These are phyloP conservation scores for Penicillium fimorum DNA, from an alignment of 495 filamentous ascomycete genomes.

Conservation along the genomic window DNA sequence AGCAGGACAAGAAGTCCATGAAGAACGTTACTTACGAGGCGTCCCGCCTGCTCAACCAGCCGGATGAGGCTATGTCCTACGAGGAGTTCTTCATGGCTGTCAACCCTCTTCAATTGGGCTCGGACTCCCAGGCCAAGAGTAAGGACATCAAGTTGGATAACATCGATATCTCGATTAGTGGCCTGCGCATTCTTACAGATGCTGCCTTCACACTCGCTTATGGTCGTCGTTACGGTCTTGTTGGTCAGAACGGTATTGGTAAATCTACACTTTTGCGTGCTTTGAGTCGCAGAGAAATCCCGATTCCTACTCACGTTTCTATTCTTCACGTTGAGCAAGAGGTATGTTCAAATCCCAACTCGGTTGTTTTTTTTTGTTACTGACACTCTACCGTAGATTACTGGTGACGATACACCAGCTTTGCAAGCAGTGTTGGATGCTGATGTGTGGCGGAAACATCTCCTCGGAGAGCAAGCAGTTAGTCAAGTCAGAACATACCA, in stretches of 20 bases:
- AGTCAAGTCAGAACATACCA: conserved; percentile 23
- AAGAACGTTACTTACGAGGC: conserved; percentile 98
- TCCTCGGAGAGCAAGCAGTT: conserved; percentile 85
- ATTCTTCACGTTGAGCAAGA: conserved; percentile 99
- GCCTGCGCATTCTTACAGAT: conserved; percentile 83
- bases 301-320: conserved; percentile 94
- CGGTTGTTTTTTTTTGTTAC: neutral
- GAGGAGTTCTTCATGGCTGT: conserved; percentile 99
- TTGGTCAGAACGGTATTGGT: conserved; percentile 99
- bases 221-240: conserved; percentile 92
- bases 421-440: conserved; percentile 95
- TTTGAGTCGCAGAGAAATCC: conserved; percentile 86
- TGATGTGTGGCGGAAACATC: conserved; percentile 97
- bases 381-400: conserved; percentile 58
- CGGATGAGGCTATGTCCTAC: conserved; percentile 85
- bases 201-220: conserved; percentile 88
- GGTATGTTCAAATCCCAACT: conserved; percentile 45
- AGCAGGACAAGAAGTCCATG: conserved; percentile 97
- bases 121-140: conserved; percentile 75
- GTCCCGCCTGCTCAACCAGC: conserved; percentile 80
- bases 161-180: conserved; percentile 90
- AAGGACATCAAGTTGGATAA: conserved; percentile 99
- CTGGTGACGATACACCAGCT: conserved; percentile 92
- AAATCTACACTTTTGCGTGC: conserved; percentile 94
- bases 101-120: conserved; percentile 88